A percentile compares a stretch with the other conserved stretches of the same genome.
Evolutionary conservation across 2,329 filamentous ascomycete genomes (phyloP).

Genomic region (Fusarium tuaranense): DNA sequence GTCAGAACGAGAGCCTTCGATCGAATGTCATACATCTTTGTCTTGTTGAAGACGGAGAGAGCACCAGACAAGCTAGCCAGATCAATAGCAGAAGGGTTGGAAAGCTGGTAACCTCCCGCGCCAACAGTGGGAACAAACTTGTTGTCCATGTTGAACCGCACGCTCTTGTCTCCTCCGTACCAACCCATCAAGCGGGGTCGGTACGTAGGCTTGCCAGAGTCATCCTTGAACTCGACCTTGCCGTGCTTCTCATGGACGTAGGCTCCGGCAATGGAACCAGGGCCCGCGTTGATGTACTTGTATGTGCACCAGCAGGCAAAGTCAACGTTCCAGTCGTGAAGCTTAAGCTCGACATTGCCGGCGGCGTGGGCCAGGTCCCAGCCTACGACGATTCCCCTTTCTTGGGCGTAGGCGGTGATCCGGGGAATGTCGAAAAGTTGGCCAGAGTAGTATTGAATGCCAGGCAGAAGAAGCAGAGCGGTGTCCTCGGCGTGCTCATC

Average conservation of each 20-base stretch:
- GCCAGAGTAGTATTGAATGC: slow-evolving; percentile 92
- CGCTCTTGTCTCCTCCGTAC: slow-evolving; percentile 85
- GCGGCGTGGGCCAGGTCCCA: slow-evolving; percentile 92
- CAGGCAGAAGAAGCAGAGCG: slow-evolving; percentile 83
- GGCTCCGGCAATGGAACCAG: slow-evolving; percentile 81
- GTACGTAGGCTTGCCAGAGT: slow-evolving; percentile 58
- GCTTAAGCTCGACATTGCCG: slow-evolving; percentile 81
- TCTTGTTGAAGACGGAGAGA: slow-evolving; percentile 79
- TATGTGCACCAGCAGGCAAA: slow-evolving; percentile 95
- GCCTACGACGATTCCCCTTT: slow-evolving; percentile 77
- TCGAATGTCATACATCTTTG: slow-evolving; percentile 75
- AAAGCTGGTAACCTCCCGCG: slow-evolving; percentile 85
- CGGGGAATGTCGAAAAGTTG: slow-evolving; percentile 85
- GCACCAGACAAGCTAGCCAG: slow-evolving; percentile 80
- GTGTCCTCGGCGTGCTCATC: slow-evolving; percentile 79
- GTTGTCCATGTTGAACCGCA: slow-evolving; percentile 87
- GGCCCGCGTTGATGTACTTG: slow-evolving; percentile 92
- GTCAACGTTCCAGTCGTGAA: slow-evolving; percentile 92
- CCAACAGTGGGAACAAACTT: slow-evolving; percentile 81
- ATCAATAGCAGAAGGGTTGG: slow-evolving; percentile 83
- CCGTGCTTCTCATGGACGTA: slow-evolving; percentile 86
- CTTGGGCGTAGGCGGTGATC: slow-evolving; percentile 83
- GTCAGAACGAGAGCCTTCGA: slow-evolving; percentile 80
- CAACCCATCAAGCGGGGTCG: slow-evolving; percentile 80
- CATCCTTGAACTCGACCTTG: slow-evolving; percentile 57